phyloP scores from a whole-genome alignment of 2,329 filamentous ascomycete genomes.

The Neoarthrinium moseri region DNA sequence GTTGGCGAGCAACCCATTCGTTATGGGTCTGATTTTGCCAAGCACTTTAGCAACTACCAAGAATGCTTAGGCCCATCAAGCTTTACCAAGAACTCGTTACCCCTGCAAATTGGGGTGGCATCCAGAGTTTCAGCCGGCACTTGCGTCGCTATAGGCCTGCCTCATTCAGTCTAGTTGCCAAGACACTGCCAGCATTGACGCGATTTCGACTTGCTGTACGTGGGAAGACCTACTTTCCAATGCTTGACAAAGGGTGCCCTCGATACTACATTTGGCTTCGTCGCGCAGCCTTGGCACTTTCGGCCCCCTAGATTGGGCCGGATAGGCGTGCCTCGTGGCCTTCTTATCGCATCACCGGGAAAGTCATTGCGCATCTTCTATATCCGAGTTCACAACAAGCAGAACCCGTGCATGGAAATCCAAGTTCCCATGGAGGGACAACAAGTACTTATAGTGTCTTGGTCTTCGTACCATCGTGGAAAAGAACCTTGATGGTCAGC shows the following conservation, averaged over 20 bases:
- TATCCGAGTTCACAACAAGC: background rate
- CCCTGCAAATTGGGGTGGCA: background rate
- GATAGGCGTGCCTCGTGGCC: background rate
- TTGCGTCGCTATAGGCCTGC: constrained; percentile 4
- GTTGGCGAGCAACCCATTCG: no score
- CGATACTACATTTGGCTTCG: constrained; percentile 5
- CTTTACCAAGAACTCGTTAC: constrained; percentile 2
- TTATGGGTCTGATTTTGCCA: background rate
- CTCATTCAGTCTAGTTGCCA: background rate
- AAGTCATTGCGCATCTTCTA: background rate
- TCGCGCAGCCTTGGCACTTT: constrained; percentile 2
- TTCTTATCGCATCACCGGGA: constrained; percentile 6
- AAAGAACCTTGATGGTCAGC: constrained; percentile 1
- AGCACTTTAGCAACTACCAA: constrained; percentile 1
- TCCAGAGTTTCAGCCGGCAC: constrained; percentile 4
- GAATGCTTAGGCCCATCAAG: constrained; percentile 1
- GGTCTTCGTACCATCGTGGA: background rate
- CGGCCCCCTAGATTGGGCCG: background rate
- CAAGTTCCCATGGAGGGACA: background rate
- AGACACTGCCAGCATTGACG: constrained; percentile 1
- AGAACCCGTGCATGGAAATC: background rate
- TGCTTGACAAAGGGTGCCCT: background rate
- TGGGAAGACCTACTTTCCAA: background rate
- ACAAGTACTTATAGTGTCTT: constrained; percentile 5
- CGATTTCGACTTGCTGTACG: background rate